Evolutionary conservation across 768 basidiomycete species (phyloP), one percentile per base, ranked within the genome.

Genomic region (Lentinula raphanica): DNA sequence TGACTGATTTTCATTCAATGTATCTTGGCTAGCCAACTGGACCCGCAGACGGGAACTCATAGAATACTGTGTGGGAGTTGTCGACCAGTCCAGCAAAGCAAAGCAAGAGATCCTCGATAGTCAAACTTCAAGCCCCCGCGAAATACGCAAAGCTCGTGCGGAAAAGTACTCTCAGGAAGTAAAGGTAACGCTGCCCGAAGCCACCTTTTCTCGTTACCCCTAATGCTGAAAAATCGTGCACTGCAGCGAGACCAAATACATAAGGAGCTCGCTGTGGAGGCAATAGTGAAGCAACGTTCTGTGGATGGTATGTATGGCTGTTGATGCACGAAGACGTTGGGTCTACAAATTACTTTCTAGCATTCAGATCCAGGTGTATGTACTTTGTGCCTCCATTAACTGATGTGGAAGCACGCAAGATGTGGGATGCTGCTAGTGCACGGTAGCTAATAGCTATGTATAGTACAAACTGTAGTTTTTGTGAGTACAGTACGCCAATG

Each of bases 291-390:
- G 50, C 71, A 72, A 53, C 69, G 84, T 59, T 78, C 83, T 29
- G 66, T 81, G 55, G 79, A 83, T 57, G 84, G 83, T 82, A 60
- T 63, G 77, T 40, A 49, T 31, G 38, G 49, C 45, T 59, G 58
- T 57, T 65, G 31, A 50, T 53, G 49, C 54, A 32, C 36, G 49
- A 40, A 51, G 29, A 31, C 36, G 15, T 15, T 45, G 49, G 13
- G 35, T 39, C 60, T 63, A 53, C 50, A 11, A 15, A n/a, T n/a
- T 61, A 8, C 44, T 65, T 25, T 53, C 45, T 54, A 94, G 91
- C 88, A 31, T 93, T 94, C 68, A 79, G 79, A 59, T 80, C 87
- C 45, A 86, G 90, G 50, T 94, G 91, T 74, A 83, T 81, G 67
- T 92, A 87, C 68, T 94, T 92, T 69, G 74, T 78, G 50, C 88